Conservation (phyloP, 2,329 filamentous ascomycete genomes). For the Drechslera avenae region DNA sequence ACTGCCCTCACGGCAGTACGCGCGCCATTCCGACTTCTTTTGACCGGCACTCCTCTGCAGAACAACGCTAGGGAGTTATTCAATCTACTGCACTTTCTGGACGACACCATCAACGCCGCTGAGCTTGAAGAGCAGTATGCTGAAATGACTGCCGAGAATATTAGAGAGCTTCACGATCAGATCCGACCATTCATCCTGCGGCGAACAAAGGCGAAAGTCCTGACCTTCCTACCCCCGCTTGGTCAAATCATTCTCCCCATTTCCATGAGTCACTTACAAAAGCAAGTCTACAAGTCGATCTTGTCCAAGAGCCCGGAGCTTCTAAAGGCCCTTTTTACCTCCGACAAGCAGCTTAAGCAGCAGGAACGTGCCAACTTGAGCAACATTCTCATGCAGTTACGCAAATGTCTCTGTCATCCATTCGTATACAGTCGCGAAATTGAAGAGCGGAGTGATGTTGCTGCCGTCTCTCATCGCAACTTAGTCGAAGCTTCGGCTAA, state of each 20-base stretch:
- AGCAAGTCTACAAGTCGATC: conserved; percentile 92
- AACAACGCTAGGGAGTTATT: conserved; percentile 96
- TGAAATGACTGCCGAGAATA: conserved; percentile 80
- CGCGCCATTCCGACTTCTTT: conserved; percentile 80
- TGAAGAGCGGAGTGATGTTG: conserved; percentile 74
- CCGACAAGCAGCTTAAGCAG: conserved; percentile 62
- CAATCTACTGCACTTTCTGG: conserved; percentile 94
- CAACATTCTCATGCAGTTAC: conserved; percentile 94
- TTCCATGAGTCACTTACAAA: conserved; percentile 93
- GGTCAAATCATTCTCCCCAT: conserved; percentile 93
- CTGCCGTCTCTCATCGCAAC: conserved; percentile 72
- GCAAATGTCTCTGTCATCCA: conserved; percentile 93
- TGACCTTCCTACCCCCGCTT: conserved; percentile 91
- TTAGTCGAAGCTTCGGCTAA: conserved; percentile 92
- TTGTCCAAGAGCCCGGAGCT: conserved; percentile 87
- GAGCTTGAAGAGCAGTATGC: conserved; percentile 75
- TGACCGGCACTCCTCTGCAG: conserved; percentile 89
- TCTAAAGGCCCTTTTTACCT: conserved; percentile 82
- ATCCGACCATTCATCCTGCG: conserved; percentile 75
- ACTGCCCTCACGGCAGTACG: conserved; percentile 72
- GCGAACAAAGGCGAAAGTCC: conserved; percentile 86
- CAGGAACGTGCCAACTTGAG: conserved; percentile 80
- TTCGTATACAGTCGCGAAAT: conserved; percentile 92
- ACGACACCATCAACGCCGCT: conserved; percentile 71
- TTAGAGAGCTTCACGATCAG: conserved; percentile 78